Conservation (phyloP, 2,329 filamentous ascomycete genomes). For the Moelleriella libera region DNA sequence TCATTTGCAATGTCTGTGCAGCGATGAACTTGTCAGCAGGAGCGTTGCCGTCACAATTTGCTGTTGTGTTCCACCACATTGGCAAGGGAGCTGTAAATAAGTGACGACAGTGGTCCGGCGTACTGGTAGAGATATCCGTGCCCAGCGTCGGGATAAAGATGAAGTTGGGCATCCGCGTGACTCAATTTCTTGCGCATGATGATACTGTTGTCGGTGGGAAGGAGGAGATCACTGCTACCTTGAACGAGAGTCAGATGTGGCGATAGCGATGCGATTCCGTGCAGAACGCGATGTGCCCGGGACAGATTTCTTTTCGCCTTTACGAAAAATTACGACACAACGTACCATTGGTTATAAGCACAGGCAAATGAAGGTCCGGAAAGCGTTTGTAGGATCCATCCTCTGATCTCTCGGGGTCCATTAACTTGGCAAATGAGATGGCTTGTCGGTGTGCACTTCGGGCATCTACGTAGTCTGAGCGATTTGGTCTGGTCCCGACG, state of each 20-base stretch:
- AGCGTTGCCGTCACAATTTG: slow-evolving; percentile 1
- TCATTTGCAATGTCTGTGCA: background rate
- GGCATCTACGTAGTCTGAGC: slow-evolving; percentile 11
- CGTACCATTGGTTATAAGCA: slow-evolving; percentile 24
- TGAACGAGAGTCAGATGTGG: slow-evolving; percentile 1
- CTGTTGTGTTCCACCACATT: background rate
- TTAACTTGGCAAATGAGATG: slow-evolving; percentile 20
- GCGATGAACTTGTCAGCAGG: background rate
- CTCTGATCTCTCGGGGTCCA: slow-evolving; percentile 16
- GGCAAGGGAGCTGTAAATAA: slow-evolving; percentile 19
- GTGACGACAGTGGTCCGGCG: slow-evolving; percentile 14
- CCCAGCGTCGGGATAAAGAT: slow-evolving; percentile 20
- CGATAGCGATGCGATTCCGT: background rate
- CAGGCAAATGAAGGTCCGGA: slow-evolving; percentile 18
- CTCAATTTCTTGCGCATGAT: slow-evolving; percentile 21
- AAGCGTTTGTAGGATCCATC: slow-evolving; percentile 20
- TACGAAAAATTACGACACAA: background rate
- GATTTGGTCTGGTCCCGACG: slow-evolving; percentile 10
- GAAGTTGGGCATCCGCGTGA: slow-evolving; percentile 15
- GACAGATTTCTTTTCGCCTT: no score
- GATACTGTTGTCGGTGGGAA: slow-evolving; percentile 22
- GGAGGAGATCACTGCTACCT: slow-evolving; percentile 19
- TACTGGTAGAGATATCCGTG: slow-evolving; percentile 22
- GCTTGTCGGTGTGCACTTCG: slow-evolving; percentile 15
- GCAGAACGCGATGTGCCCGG: no score